These are phyloP conservation scores for Pseudozyma tsukubaensis DNA, from an alignment of 1,284 basidiomycete genomes.

Conservation along the genomic window DNA sequence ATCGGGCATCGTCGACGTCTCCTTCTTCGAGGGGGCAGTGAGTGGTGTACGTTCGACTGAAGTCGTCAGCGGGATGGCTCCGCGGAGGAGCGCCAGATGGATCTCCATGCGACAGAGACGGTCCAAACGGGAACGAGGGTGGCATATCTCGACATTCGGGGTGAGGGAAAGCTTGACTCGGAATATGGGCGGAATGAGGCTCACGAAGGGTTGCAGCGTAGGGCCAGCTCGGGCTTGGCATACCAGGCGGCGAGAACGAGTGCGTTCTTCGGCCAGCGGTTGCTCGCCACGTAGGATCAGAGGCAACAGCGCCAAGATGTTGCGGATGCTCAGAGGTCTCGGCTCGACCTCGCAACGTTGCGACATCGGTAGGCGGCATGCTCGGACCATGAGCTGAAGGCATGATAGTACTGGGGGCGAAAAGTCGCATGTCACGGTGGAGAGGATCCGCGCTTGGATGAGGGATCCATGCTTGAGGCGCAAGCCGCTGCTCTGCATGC, in stretches of 20 bases:
- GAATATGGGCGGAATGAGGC: neutral
- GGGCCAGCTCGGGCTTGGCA: neutral
- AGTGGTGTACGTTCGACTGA: neutral
- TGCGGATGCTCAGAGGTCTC: neutral
- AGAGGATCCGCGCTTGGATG: neutral
- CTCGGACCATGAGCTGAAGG: neutral
- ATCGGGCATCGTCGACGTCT: neutral
- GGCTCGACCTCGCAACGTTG: neutral
- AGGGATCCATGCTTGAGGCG: conserved; percentile 1
- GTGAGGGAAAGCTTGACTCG: conserved; percentile 3
- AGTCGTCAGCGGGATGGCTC: neutral
- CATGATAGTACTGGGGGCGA: neutral
- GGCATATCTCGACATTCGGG: conserved; percentile 10
- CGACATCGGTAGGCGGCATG: neutral
- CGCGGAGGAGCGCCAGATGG: neutral
- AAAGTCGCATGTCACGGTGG: conserved; percentile 7
- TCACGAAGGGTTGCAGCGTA: neutral
- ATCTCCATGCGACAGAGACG: conserved; percentile 1
- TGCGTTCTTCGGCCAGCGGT: neutral
- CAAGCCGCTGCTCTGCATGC: neutral
- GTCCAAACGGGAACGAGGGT: neutral
- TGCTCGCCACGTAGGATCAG: conserved; percentile 1
- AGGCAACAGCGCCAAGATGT: conserved; percentile 1
- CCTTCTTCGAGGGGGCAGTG: conserved; percentile 5
- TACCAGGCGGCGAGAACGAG: neutral